Base-by-base conservation (phyloP, 2,329 filamentous ascomycete species). In the Xylaria sp. region DNA sequence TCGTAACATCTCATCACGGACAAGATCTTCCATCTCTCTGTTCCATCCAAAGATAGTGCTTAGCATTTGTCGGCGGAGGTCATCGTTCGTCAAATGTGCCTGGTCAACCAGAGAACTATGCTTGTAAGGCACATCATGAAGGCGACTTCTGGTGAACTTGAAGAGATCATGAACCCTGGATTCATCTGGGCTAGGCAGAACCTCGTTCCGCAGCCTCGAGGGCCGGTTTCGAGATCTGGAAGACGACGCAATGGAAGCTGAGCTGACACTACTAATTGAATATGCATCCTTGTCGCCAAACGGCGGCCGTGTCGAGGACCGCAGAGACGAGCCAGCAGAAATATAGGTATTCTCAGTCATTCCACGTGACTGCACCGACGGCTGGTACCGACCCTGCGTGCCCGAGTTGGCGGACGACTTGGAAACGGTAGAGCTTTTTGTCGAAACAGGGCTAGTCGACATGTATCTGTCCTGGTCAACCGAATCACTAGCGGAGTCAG, bases 11-110 rank as follows among this genome's bases (percentile, higher is more conserved):
- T 99, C 95, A 74, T 98, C 93, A 9, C 88, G 85, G 55, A 99
- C 87, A 49, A 99, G 78, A 44, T 89, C 88, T 46, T 92, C 85
- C 40, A 94, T 88, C 68, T 96, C 92, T 57, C 89, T 88, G 54
- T 94, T 89, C 93, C 95, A 99, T 3, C 95, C 95, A 75, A 99
- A 99, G 1, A 99, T 93, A 5, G 93, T 90, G 68, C 85, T 91
- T 4, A 99, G 83, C 93, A 99, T 97, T 75, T 97, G 93, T 47
- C 85, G 85, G 48, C 94, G 88, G 44, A 97, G 83, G 67, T 96
- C 89, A 68, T 97, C 90, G 63, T 88, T 89, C 3, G 90, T 91
- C 23, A 92, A 77, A 27, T 83, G 83, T 3, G 80, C 76, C 57
- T 86, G 83, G 66, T 89, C 84, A 13, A 82, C 69, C 1, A 81